phyloP scores from a whole-genome alignment of 2,329 filamentous ascomycete species.

The Dothideomycetes sp. region DNA sequence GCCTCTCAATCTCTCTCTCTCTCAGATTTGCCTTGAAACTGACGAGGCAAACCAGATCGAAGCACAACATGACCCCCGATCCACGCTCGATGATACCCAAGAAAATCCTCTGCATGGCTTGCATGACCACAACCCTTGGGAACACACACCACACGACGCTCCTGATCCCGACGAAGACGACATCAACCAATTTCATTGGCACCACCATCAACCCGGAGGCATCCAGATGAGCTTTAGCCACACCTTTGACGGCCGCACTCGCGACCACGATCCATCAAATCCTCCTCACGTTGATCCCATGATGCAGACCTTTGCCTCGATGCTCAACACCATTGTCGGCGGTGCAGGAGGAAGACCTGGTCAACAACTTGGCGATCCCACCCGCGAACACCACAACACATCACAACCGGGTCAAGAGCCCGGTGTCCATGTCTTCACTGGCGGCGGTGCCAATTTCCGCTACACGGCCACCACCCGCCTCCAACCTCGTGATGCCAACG shows the following conservation, averaged over 20 bases:
- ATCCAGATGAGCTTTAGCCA: conserved; percentile 12
- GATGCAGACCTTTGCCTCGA: conserved; percentile 15
- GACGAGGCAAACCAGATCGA: conserved; percentile 35
- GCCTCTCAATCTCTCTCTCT: neutral
- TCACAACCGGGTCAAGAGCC: conserved; percentile 2
- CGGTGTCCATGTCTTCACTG: conserved; percentile 7
- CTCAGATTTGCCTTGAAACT: neutral
- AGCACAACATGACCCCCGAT: conserved; percentile 54
- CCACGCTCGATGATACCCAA: conserved; percentile 24
- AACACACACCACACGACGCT: conserved; percentile 33
- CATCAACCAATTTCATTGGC: conserved; percentile 25
- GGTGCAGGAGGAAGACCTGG: conserved; percentile 3
- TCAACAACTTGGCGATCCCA: neutral
- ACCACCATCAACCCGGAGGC: conserved; percentile 21
- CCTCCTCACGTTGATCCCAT: neutral
- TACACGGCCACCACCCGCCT: conserved; percentile 30
- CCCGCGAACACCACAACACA: neutral
- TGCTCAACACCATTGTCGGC: conserved; percentile 16
- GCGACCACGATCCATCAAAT: neutral
- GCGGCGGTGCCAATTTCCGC: conserved; percentile 8
- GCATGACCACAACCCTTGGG: conserved; percentile 41
- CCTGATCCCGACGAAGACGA: conserved; percentile 42
- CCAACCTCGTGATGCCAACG: conserved; percentile 43
- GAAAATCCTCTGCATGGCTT: conserved; percentile 28
- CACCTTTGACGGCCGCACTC: conserved; percentile 3